These are phyloP conservation scores for Neurospora sp. DNA, from an alignment of 495 filamentous ascomycete genomes.

Conservation along the genomic window DNA sequence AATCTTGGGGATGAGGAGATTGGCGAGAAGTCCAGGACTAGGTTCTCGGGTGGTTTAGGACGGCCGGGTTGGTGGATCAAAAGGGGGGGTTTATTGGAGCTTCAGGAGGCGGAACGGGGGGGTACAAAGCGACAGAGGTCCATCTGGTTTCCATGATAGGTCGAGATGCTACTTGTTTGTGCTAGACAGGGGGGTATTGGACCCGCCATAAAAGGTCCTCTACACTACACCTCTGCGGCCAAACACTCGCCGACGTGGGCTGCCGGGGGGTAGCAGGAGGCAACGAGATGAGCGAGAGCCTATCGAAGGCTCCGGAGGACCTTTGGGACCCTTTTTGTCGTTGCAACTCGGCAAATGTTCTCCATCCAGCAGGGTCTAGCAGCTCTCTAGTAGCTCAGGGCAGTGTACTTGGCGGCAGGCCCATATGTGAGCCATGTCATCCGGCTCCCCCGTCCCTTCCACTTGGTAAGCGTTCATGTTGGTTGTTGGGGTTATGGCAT, in stretches of 20 bases:
- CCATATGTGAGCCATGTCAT: neutral
- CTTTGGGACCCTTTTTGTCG: neutral
- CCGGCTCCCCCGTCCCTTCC: neutral
- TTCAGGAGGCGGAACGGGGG: neutral
- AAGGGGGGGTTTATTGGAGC: neutral
- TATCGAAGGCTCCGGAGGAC: neutral
- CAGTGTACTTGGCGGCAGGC: neutral
- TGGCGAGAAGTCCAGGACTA: neutral
- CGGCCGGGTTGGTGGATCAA: neutral
- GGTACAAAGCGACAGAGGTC: neutral
- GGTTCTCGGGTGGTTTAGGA: neutral
- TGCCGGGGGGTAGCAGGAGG: neutral
- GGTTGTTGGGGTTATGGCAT: neutral
- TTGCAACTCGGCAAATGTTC: neutral
- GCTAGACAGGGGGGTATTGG: neutral
- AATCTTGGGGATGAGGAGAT: neutral
- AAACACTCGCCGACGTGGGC: neutral
- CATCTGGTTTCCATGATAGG: neutral
- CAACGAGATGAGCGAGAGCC: neutral
- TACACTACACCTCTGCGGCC: neutral
- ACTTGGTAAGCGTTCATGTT: neutral
- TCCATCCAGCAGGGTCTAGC: neutral
- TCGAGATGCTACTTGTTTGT: neutral
- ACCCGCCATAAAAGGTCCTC: neutral
- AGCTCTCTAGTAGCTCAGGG: neutral